phyloP scores from a whole-genome alignment of 2,329 filamentous ascomycete species.

The Coniosporium uncinatum region DNA sequence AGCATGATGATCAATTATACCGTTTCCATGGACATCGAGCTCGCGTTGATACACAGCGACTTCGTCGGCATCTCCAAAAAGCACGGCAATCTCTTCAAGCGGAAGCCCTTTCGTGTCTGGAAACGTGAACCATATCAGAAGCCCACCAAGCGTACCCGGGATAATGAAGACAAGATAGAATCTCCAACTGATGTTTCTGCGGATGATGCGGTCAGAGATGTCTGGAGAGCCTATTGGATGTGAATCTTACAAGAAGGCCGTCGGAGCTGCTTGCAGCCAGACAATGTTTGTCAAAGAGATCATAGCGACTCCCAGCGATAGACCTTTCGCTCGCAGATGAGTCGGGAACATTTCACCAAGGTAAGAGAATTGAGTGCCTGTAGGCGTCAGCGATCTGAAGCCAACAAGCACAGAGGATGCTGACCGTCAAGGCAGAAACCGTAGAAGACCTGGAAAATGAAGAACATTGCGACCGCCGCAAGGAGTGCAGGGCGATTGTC shows the following conservation, averaged over 20 bases:
- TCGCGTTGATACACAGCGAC: slow-evolving; percentile 11
- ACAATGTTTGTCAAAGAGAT: slow-evolving; percentile 29
- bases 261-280: slow-evolving; percentile 19
- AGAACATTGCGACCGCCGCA: slow-evolving; percentile 16
- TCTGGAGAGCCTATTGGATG: too few relatives aligned
- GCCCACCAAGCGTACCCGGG: slow-evolving; percentile 11
- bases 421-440: slow-evolving; percentile 13
- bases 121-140: slow-evolving; percentile 13
- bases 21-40: slow-evolving; percentile 12
- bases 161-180: slow-evolving; percentile 22
- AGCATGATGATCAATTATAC: too few relatives aligned
- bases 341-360: slow-evolving; percentile 14
- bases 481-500: slow-evolving; percentile 16
- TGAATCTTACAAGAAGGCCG: too few relatives aligned
- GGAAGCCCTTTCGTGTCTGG: slow-evolving; percentile 22
- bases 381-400: too few relatives aligned
- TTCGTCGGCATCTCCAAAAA: slow-evolving; percentile 17
- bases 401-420: too few relatives aligned
- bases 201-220: too few relatives aligned
- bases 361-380: slow-evolving; percentile 14
- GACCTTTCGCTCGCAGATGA: slow-evolving; percentile 17
- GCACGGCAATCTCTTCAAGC: slow-evolving; percentile 21
- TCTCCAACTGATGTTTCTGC: slow-evolving; percentile 20
- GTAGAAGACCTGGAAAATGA: slow-evolving; percentile 15
- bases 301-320: slow-evolving; percentile 14